These are phyloP conservation scores for Penicillium olsonii DNA, from an alignment of 2,329 filamentous ascomycete genomes.

Conservation along the genomic window DNA sequence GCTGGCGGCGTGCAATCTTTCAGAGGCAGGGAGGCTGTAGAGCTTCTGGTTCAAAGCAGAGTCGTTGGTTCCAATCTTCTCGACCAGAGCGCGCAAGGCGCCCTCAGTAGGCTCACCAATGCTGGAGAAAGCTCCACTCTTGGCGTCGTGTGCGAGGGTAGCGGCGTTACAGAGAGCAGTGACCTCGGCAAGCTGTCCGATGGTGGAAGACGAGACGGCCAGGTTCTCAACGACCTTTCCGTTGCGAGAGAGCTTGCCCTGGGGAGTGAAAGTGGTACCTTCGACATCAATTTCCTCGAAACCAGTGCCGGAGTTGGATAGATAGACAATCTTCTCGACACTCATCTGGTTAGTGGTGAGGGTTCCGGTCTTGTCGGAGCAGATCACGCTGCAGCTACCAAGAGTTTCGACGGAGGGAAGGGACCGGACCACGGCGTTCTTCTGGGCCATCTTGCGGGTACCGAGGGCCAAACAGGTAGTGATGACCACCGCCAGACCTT, in stretches of 20 bases:
- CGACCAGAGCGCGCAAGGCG: conserved; percentile 82
- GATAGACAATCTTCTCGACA: conserved; percentile 85
- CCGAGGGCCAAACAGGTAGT: conserved; percentile 97
- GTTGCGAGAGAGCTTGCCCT: conserved; percentile 69
- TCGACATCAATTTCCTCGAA: conserved; percentile 87
- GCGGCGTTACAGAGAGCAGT: conserved; percentile 85
- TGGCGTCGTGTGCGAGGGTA: conserved; percentile 76
- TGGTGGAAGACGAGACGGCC: conserved; percentile 70
- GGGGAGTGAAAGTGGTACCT: conserved; percentile 87
- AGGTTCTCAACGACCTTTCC: conserved; percentile 70
- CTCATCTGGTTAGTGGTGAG: conserved; percentile 99
- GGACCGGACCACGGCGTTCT: conserved; percentile 95
- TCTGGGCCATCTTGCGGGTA: conserved; percentile 97
- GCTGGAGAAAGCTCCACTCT: conserved; percentile 72
- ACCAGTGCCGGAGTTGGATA: conserved; percentile 70
- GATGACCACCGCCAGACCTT: conserved; percentile 96
- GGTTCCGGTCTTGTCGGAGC: conserved; percentile 98
- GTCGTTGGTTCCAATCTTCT: conserved; percentile 89
- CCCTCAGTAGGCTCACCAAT: conserved; percentile 96
- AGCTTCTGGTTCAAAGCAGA: conserved; percentile 57
- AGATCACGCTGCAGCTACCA: conserved; percentile 98
- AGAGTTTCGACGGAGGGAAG: conserved; percentile 96
- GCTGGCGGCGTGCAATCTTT: conserved; percentile 79
- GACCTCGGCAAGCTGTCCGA: conserved; percentile 74
- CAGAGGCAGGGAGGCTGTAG: conserved; percentile 49